A percentile compares a stretch with the other conserved stretches of the same genome.
Conservation (phyloP, 345 rosid species). For the Cardamine resedifolia region DNA sequence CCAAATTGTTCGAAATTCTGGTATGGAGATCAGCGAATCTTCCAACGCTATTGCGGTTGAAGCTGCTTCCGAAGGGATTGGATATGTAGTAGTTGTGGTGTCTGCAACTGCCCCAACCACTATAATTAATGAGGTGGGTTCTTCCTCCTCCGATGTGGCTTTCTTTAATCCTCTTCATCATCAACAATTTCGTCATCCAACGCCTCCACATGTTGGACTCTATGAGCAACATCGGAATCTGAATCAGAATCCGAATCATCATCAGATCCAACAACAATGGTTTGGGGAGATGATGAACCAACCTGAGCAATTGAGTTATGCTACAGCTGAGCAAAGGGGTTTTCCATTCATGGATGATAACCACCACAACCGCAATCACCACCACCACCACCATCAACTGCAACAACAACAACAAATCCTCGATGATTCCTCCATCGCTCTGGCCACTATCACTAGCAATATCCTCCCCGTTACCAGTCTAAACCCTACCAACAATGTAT, state of each 20-base stretch:
- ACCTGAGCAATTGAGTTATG: constrained; percentile 31
- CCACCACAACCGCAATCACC: neutral
- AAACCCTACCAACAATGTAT: neutral
- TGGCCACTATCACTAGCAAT: neutral
- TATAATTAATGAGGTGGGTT: neutral
- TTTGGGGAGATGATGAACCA: constrained; percentile 31
- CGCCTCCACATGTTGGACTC: neutral
- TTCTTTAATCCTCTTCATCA: neutral
- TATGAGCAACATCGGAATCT: neutral
- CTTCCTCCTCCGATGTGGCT: neutral
- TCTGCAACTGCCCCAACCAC: neutral
- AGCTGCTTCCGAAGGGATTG: neutral
- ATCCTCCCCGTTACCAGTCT: neutral
- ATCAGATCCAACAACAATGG: constrained; percentile 31
- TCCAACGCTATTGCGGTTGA: neutral
- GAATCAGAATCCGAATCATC: neutral
- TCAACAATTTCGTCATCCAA: neutral
- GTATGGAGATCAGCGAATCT: neutral
- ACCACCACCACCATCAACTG: neutral
- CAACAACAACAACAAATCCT: neutral
- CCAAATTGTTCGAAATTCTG: neutral
- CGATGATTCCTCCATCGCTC: neutral
- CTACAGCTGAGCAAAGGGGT: constrained; percentile 27
- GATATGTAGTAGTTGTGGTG: neutral
- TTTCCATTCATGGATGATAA: neutral